Conservation (phyloP, 306 rosid species). For the Sicyos edulis region DNA sequence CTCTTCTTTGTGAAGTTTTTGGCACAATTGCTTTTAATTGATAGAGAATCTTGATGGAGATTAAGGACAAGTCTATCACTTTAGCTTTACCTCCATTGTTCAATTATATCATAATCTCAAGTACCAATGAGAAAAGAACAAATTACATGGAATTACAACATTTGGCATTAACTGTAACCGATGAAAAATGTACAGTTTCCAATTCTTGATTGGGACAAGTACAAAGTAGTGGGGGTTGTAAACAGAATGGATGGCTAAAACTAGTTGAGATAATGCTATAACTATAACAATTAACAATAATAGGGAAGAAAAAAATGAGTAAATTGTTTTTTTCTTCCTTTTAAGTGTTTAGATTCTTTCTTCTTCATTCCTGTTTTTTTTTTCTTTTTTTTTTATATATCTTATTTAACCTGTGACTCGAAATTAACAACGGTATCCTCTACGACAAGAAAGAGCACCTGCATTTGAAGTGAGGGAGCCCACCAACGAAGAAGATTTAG, state of each 20-base stretch:
- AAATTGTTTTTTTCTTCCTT: slow-evolving; percentile 39
- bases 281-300: slow-evolving; percentile 44
- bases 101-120: too few species aligned
- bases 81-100: too few species aligned
- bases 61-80: too few species aligned
- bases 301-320: slow-evolving; percentile 44
- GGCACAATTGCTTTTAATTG: too few species aligned
- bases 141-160: slow-evolving; percentile 13
- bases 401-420: slow-evolving; percentile 14
- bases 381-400: not conserved
- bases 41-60: too few species aligned
- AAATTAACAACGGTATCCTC: slow-evolving; percentile 56
- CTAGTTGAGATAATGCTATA: slow-evolving; percentile 37
- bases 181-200: slow-evolving; percentile 53
- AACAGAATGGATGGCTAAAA: slow-evolving; percentile 38
- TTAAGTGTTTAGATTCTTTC: slow-evolving; percentile 22
- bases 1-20: too few species aligned
- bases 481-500: slow-evolving; percentile 85
- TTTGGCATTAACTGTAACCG: slow-evolving; percentile 20
- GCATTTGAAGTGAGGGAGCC: slow-evolving; percentile 61
- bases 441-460: slow-evolving; percentile 66
- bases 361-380: not conserved
- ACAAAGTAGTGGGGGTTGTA: slow-evolving; percentile 26
- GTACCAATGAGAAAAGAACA: too few species aligned
- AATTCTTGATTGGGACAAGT: slow-evolving; percentile 45